A percentile compares a stretch with the other conserved stretches of the same genome.
Conservation (phyloP, 2,329 filamentous ascomycete species). For the Sclerotinia sclerotiorum region DNA sequence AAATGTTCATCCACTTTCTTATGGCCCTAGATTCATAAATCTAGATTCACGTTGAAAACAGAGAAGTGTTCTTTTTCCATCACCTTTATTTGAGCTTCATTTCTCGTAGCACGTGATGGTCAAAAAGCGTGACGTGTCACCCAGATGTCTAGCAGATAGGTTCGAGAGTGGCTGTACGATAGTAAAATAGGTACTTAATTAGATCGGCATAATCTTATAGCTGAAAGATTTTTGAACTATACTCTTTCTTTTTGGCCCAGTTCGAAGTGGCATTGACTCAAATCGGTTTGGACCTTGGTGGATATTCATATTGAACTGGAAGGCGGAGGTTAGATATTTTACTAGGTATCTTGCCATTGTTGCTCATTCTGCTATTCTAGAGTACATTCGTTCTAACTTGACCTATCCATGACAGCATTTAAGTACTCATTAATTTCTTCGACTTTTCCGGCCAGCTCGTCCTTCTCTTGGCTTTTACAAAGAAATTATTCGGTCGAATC, state of each 20-base stretch:
- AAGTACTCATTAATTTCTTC: constrained; percentile 1
- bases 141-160: too few relatives aligned
- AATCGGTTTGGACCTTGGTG: neutral
- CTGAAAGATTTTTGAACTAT: too few relatives aligned
- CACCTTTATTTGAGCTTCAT: neutral
- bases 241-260: too few relatives aligned
- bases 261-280: too few relatives aligned
- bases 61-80: too few relatives aligned
- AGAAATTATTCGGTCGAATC: constrained; percentile 44
- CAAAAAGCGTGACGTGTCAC: neutral
- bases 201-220: too few relatives aligned
- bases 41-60: too few relatives aligned
- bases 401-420: neutral
- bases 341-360: neutral
- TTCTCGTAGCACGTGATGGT: neutral
- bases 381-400: neutral
- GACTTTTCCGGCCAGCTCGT: constrained; percentile 30
- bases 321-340: neutral
- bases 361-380: neutral
- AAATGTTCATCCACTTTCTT: too few relatives aligned
- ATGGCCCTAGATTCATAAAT: too few relatives aligned
- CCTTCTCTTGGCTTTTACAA: constrained; percentile 32
- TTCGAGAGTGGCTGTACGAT: too few relatives aligned
- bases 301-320: neutral
- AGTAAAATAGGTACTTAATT: too few relatives aligned